A percentile compares a stretch with the other conserved stretches of the same genome.
These are phyloP conservation scores for Colletotrichum spaethianum DNA, from an alignment of 2,329 filamentous ascomycete genomes.

Conservation along the genomic window DNA sequence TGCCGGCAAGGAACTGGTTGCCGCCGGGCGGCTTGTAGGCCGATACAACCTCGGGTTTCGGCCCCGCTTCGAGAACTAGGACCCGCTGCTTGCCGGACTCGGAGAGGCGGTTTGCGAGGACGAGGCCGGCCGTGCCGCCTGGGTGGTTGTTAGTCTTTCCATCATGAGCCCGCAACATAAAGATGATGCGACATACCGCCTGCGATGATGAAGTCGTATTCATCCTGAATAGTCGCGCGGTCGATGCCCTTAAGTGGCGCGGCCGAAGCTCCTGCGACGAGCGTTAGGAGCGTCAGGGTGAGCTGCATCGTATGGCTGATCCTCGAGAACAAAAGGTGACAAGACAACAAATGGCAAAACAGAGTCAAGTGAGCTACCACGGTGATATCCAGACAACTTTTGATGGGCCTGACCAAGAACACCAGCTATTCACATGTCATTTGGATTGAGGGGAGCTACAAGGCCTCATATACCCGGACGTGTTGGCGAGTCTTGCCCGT, in stretches of 20 bases:
- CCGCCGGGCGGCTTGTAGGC: conserved; percentile 46
- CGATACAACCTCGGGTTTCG: conserved; percentile 44
- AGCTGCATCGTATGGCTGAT: conserved; percentile 20
- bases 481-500: neutral
- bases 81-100: conserved; percentile 46
- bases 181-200: conserved; percentile 29
- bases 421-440: too few species aligned
- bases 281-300: conserved; percentile 20
- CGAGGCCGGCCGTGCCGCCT: conserved; percentile 47
- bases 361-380: neutral
- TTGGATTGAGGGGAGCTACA: neutral
- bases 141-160: neutral
- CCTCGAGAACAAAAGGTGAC: neutral
- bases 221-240: conserved; percentile 36
- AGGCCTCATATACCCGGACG: conserved; percentile 3
- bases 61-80: conserved; percentile 46
- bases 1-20: conserved; percentile 45
- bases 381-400: neutral
- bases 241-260: conserved; percentile 40
- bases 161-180: neutral
- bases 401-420: neutral
- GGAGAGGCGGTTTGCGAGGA: conserved; percentile 45
- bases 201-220: conserved; percentile 44
- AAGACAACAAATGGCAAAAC: too few species aligned
- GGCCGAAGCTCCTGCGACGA: conserved; percentile 23